These are phyloP conservation scores for Cladophialophora bantiana DNA, from an alignment of 2,329 filamentous ascomycete genomes.

Conservation along the genomic window DNA sequence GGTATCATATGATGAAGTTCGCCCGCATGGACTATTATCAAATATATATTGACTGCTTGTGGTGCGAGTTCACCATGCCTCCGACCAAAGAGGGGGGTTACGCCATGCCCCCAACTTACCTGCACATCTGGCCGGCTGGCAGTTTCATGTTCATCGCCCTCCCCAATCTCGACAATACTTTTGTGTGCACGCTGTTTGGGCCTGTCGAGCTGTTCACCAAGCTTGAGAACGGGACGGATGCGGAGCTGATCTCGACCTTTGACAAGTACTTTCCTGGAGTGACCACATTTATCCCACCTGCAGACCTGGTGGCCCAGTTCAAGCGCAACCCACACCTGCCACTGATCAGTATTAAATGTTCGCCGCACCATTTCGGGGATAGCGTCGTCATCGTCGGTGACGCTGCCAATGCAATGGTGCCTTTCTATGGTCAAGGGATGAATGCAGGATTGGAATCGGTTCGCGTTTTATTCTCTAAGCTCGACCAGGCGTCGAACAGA, in stretches of 20 bases:
- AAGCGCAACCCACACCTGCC: constrained; percentile 84
- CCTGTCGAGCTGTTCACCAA: constrained; percentile 72
- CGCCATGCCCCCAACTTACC: constrained; percentile 84
- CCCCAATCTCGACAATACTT: constrained; percentile 84
- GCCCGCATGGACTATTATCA: constrained; percentile 89
- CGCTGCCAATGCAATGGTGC: constrained; percentile 96
- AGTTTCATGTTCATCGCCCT: constrained; percentile 99
- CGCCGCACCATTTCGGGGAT: constrained; percentile 79
- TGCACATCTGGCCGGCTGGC: constrained; percentile 96
- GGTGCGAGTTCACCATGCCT: constrained; percentile 92
- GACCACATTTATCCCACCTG: constrained; percentile 63
- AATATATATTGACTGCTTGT: constrained; percentile 93
- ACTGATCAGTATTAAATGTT: constrained; percentile 90
- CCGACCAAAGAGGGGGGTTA: constrained; percentile 63
- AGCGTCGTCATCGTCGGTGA: constrained; percentile 88
- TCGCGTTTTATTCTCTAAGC: constrained; percentile 79
- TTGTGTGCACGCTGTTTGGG: constrained; percentile 93
- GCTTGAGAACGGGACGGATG: constrained; percentile 68
- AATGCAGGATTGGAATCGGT: constrained; percentile 97
- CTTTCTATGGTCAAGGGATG: constrained; percentile 98
- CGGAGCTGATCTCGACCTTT: constrained; percentile 73
- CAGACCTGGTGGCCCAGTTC: constrained; percentile 77
- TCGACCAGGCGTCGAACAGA: constrained; percentile 67
- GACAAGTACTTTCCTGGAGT: constrained; percentile 86
- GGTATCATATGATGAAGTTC: constrained; percentile 96